phyloP scores from a whole-genome alignment of 495 filamentous ascomycete species.

The Cercophora newfieldiana region DNA sequence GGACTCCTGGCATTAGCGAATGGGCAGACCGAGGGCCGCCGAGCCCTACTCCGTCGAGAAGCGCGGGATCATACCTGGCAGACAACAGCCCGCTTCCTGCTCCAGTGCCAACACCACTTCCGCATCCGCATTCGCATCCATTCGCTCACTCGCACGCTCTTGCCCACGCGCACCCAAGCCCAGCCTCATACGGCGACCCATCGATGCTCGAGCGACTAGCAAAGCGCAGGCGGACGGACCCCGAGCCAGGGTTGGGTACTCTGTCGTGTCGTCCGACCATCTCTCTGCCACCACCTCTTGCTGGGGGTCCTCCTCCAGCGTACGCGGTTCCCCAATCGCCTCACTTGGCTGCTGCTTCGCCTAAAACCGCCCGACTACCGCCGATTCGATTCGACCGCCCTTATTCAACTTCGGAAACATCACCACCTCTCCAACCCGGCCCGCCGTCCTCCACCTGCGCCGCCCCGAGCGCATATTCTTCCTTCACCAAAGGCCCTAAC shows the following conservation, averaged over 20 bases:
- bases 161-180: constrained; percentile 27
- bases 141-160: constrained; percentile 19
- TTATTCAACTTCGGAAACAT: constrained; percentile 28
- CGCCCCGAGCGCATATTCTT: constrained; percentile 30
- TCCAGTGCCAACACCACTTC: constrained; percentile 15
- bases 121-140: constrained; percentile 23
- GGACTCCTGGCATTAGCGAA: constrained; percentile 53
- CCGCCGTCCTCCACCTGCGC: constrained; percentile 29
- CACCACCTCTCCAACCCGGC: constrained; percentile 26
- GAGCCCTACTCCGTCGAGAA: constrained; percentile 42
- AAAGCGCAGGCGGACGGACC: constrained; percentile 46
- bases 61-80: constrained; percentile 31
- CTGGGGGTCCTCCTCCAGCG: constrained; percentile 19
- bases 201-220: constrained; percentile 44
- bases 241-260: constrained; percentile 40
- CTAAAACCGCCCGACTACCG: constrained; percentile 42
- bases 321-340: constrained; percentile 45
- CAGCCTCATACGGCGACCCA: constrained; percentile 31
- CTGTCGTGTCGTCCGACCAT: constrained; percentile 37
- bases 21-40: constrained; percentile 49
- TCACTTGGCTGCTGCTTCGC: constrained; percentile 38
- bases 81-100: constrained; percentile 35
- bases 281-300: constrained; percentile 41
- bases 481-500: constrained; percentile 36
- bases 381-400: constrained; percentile 46